These are phyloP conservation scores for Dalbergia cochinchinensis DNA, from an alignment of 306 rosid genomes.

Conservation along the genomic window DNA sequence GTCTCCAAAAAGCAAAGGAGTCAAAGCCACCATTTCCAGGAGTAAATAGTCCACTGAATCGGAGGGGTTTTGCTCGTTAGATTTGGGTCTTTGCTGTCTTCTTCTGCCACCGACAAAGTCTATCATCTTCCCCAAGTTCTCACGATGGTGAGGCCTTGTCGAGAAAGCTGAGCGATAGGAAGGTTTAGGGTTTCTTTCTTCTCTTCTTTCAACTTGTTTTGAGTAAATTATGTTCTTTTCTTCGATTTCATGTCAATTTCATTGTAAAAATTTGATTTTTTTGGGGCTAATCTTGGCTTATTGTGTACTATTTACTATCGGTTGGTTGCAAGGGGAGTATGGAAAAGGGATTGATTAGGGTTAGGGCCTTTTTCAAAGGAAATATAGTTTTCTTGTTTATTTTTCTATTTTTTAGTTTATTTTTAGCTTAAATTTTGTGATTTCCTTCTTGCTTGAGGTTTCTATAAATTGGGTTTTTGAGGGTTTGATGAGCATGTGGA, in stretches of 20 bases:
- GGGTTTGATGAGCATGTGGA: background rate
- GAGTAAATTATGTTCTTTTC: constrained; percentile 25
- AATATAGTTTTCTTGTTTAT: background rate
- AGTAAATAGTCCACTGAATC: too few species aligned
- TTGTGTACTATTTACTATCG: constrained; percentile 11
- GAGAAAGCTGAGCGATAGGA: too few species aligned
- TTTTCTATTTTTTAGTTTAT: background rate
- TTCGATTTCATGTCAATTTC: constrained; percentile 13
- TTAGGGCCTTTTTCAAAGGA: background rate
- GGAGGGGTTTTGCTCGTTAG: too few species aligned
- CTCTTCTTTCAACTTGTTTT: background rate
- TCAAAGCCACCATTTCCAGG: too few species aligned
- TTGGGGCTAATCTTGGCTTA: background rate
- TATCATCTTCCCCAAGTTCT: too few species aligned
- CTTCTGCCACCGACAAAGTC: too few species aligned
- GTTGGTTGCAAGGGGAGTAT: background rate
- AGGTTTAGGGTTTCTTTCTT: too few species aligned
- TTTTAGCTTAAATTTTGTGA: background rate
- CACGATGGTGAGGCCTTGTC: too few species aligned
- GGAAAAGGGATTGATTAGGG: constrained; percentile 23
- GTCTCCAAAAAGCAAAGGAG: too few species aligned
- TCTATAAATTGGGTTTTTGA: constrained; percentile 6
- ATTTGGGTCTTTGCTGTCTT: too few species aligned
- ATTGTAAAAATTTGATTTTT: background rate
- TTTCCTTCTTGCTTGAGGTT: too few species aligned